Percentiles rank a stretch among this genome's conserved stretches.
Conservation (phyloP, 2,329 filamentous ascomycete species). For the Alternaria panax region DNA sequence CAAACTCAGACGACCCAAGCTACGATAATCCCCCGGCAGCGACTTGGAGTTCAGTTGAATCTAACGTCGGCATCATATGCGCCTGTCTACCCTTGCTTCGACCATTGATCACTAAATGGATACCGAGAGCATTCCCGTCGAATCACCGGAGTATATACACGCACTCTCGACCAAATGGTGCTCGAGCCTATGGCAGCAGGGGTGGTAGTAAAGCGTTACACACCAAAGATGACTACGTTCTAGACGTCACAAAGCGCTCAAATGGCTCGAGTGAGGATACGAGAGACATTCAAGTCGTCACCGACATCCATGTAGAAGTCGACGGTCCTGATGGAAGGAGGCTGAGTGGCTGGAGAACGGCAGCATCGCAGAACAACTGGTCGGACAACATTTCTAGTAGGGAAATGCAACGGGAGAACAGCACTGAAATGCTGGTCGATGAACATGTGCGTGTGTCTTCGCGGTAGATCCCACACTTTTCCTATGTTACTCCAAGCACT, state of each 20-base stretch:
- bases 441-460: neutral
- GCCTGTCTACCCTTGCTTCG: slow-evolving; percentile 43
- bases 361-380: slow-evolving; percentile 1
- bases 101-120: slow-evolving; percentile 33
- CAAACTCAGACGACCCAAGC: slow-evolving; percentile 37
- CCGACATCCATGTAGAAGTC: slow-evolving; percentile 31
- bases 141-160: slow-evolving; percentile 19
- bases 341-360: slow-evolving; percentile 20
- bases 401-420: slow-evolving; percentile 5
- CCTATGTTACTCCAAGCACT: neutral
- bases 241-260: slow-evolving; percentile 9
- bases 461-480: neutral
- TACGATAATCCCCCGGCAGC: slow-evolving; percentile 46
- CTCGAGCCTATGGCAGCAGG: slow-evolving; percentile 22
- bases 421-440: slow-evolving; percentile 7
- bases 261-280: slow-evolving; percentile 4
- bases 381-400: slow-evolving; percentile 1
- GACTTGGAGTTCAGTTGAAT: slow-evolving; percentile 41
- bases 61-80: slow-evolving; percentile 45
- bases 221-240: slow-evolving; percentile 12
- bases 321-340: slow-evolving; percentile 18
- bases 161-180: slow-evolving; percentile 13
- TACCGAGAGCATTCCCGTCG: slow-evolving; percentile 34
- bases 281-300: slow-evolving; percentile 36
- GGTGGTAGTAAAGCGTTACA: slow-evolving; percentile 7